Conservation (phyloP, 345 rosid species). For the Abelmoschus esculentus region DNA sequence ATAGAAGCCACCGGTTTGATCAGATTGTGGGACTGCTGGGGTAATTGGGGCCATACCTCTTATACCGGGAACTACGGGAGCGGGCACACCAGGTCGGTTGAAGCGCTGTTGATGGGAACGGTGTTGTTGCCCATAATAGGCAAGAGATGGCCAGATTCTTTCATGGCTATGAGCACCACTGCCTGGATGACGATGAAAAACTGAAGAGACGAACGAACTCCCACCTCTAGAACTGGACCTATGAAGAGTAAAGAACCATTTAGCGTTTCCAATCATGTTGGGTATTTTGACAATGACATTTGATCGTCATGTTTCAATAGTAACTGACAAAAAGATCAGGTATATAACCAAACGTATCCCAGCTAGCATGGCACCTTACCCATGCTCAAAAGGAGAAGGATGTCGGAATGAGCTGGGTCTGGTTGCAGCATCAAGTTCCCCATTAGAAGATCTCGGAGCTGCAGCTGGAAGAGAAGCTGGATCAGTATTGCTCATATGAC, state of each 20-base stretch:
- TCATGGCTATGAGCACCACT: constrained; percentile 33
- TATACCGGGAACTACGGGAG: constrained; percentile 29
- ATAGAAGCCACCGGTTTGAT: constrained; percentile 39
- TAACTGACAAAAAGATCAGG: neutral
- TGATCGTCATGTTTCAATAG: too few species aligned
- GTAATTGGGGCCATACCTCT: constrained; percentile 33
- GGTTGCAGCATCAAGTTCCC: constrained; percentile 27
- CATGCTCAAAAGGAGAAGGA: constrained; percentile 38
- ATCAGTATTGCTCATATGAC: constrained; percentile 32
- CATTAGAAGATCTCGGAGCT: constrained; percentile 34
- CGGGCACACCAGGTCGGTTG: constrained; percentile 29
- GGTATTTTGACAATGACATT: too few species aligned
- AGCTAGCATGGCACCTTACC: constrained; percentile 25
- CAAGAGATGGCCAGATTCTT: constrained; percentile 38
- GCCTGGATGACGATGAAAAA: constrained; percentile 39
- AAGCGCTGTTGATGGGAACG: constrained; percentile 18
- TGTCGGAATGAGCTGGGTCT: constrained; percentile 33
- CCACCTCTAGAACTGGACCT: constrained; percentile 46
- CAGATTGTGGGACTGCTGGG: constrained; percentile 31
- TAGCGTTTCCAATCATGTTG: neutral
- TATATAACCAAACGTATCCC: neutral
- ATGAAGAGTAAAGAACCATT: constrained; percentile 8
- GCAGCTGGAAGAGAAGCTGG: constrained; percentile 35
- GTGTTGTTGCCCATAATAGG: constrained; percentile 38
- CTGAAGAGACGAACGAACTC: constrained; percentile 33